Conservation (phyloP, 2,329 filamentous ascomycete genomes). For the Cercospora zeae-maydis region DNA sequence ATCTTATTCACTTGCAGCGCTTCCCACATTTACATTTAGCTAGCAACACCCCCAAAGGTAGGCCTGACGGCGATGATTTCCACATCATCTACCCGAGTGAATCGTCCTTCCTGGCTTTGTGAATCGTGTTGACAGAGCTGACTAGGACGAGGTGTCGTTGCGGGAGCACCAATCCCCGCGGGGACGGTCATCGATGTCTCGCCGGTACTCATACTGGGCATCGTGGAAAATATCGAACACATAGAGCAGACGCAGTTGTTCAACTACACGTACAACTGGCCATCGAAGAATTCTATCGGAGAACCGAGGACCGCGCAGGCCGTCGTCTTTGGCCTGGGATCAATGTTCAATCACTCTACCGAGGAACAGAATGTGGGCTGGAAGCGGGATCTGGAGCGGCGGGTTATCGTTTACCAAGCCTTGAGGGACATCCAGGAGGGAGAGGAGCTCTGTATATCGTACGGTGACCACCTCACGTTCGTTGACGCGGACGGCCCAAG, state of each 20-base stretch:
- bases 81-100: neutral
- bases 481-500: conserved; percentile 40
- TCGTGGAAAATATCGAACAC: conserved; percentile 48
- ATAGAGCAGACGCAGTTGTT: conserved; percentile 51
- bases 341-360: conserved; percentile 57
- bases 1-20: conserved; percentile 37
- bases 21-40: conserved; percentile 44
- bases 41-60: conserved; percentile 52
- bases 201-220: conserved; percentile 50
- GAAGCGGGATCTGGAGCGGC: conserved; percentile 47
- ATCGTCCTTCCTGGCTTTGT: neutral
- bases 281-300: conserved; percentile 20
- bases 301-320: conserved; percentile 45
- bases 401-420: conserved; percentile 50
- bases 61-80: neutral
- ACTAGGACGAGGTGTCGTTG: conserved; percentile 55
- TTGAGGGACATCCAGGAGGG: conserved; percentile 50
- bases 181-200: conserved; percentile 51
- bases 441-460: conserved; percentile 55
- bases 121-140: neutral
- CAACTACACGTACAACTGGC: conserved; percentile 58
- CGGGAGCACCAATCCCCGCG: conserved; percentile 45
- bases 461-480: conserved; percentile 48
- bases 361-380: conserved; percentile 55
- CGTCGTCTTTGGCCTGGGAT: conserved; percentile 54